Base-by-base conservation (phyloP, 495 filamentous ascomycete species). In the Penicillium pancosmium region DNA sequence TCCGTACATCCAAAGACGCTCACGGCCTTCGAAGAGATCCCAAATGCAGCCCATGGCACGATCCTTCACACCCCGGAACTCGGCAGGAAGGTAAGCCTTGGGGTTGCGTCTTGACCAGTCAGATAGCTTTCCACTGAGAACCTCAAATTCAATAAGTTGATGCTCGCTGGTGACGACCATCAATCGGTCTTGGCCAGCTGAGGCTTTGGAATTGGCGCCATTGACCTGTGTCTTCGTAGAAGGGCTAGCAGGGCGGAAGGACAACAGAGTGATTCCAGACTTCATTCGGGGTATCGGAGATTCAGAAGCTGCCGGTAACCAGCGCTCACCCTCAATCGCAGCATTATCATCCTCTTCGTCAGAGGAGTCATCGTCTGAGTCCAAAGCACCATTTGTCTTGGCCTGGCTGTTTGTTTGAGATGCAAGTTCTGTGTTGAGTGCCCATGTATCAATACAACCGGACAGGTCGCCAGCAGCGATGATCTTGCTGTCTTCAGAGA, bases 61-160 rank as follows among this genome's bases (percentile, higher is more conserved):
- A 69, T 97, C 91, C 50, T 86, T 82, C 27, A 90, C 81, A 34
- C 82, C 77, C 44, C 77, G 78, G 75, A 93, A 94, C 34, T 88
- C 82, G 6, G 76, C 77, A 0, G 93, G 94, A 18, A 97, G 85
- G 56, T 79, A 83, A 10, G 83, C 79, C 18, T 88, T 84, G 9
- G 90, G 88, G 71, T 97, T 96, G 7, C 88, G 81, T 50, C 90
- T 82, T 2, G 91, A 93, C 94, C 94, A 99, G 33, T 90, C 81
- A 0, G 88, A 88, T 10, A 97, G 76, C 10, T 79, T 80, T 41
- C 95, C 94, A 21, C 83, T 79, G 4, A 87, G 77, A 46, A 91
- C 82, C 56, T 93, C 83, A 70, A 96, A 89, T 36, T 94, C 82
- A 48, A 90, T 80, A 16, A 97, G 69, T 27, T 92, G 83, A 57